A percentile compares a stretch with the other conserved stretches of the same genome.
phyloP scores from a whole-genome alignment of 2,329 filamentous ascomycete genomes.

The Verticillium longisporum region DNA sequence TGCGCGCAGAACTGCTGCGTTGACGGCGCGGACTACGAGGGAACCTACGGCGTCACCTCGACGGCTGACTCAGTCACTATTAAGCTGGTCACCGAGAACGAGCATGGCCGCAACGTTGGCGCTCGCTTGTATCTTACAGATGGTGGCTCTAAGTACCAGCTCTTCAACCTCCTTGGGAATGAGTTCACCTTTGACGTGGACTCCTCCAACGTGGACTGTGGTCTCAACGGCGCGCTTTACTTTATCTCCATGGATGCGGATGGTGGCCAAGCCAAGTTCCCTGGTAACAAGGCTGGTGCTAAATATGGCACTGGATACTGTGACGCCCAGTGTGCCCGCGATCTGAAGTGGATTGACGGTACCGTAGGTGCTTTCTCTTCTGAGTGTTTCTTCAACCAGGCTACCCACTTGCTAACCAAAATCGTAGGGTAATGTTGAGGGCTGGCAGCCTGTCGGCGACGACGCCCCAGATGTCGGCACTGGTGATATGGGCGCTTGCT shows the following conservation, averaged over 20 bases:
- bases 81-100: conserved; percentile 48
- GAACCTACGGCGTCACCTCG: conserved; percentile 47
- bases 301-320: conserved; percentile 54
- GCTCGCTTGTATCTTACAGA: conserved; percentile 60
- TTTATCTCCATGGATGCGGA: conserved; percentile 55
- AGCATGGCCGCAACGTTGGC: conserved; percentile 39
- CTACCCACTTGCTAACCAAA: background rate
- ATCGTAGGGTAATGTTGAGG: conserved; percentile 40
- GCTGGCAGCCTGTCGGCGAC: conserved; percentile 29
- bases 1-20: conserved; percentile 45
- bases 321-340: conserved; percentile 44
- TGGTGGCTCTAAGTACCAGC: conserved; percentile 54
- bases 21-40: conserved; percentile 45
- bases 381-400: too few species aligned
- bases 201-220: conserved; percentile 60
- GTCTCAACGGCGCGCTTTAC: conserved; percentile 67
- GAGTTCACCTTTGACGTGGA: conserved; percentile 71
- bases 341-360: conserved; percentile 53
- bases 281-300: conserved; percentile 44
- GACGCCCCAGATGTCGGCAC: conserved; percentile 37
- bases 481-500: conserved; percentile 48
- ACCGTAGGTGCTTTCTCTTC: conserved; percentile 13
- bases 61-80: conserved; percentile 43
- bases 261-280: conserved; percentile 43
- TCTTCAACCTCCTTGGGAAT: conserved; percentile 57